phyloP scores from a whole-genome alignment of 345 rosid genomes.

The Gossypium ekmanianum region DNA sequence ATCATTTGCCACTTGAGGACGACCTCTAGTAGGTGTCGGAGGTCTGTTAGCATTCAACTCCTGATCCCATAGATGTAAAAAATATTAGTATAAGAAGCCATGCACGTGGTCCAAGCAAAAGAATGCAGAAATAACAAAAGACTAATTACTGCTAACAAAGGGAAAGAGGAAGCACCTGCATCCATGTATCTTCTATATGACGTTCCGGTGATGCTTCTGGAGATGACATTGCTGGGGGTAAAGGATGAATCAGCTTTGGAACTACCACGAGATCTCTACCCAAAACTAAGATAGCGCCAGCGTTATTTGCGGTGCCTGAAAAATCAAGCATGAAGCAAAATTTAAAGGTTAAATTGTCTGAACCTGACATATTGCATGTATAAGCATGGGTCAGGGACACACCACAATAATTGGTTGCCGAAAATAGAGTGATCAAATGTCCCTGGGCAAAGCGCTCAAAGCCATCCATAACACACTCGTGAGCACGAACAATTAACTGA shows the following conservation, averaged over 20 bases:
- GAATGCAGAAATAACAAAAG: background rate
- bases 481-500: constrained; percentile 94
- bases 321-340: constrained; percentile 10
- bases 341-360: background rate
- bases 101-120: background rate
- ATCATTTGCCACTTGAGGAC: constrained; percentile 79
- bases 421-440: constrained; percentile 92
- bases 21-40: constrained; percentile 96
- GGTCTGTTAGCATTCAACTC: constrained; percentile 96
- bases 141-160: background rate
- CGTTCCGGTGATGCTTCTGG: constrained; percentile 81
- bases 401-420: constrained; percentile 98
- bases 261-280: constrained; percentile 99
- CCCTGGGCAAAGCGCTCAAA: constrained; percentile 98
- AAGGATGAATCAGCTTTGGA: constrained; percentile 92
- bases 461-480: constrained; percentile 99
- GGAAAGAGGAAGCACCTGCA: constrained; percentile 63
- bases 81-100: background rate
- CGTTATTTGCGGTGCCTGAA: constrained; percentile 96
- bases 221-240: constrained; percentile 83
- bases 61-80: constrained; percentile 34
- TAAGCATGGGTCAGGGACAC: constrained; percentile 14
- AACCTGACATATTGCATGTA: background rate
- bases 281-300: constrained; percentile 93
- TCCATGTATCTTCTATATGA: constrained; percentile 93